Percentiles rank a stretch among this genome's conserved stretches.
Conservation (phyloP, 768 basidiomycete genomes). For the Heimioporus sp. region DNA sequence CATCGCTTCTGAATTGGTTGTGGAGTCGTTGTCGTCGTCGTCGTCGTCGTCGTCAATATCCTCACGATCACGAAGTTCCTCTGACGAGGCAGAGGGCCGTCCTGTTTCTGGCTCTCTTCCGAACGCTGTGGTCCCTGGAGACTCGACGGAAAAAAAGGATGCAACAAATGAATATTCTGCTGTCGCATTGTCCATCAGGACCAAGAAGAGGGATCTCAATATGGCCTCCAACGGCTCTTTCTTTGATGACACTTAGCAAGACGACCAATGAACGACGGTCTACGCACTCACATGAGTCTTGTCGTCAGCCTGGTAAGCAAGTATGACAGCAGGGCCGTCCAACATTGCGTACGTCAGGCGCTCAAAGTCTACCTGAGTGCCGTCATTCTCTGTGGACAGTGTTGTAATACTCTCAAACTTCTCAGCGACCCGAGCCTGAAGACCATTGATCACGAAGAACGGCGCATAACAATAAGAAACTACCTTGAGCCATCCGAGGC, state of each 20-base stretch:
- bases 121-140: conserved; percentile 23
- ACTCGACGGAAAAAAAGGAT: conserved; percentile 66
- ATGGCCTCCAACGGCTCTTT: conserved; percentile 83
- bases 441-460: neutral
- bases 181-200: conserved; percentile 93
- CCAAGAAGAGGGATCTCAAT: conserved; percentile 80
- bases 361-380: conserved; percentile 43
- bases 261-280: neutral
- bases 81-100: conserved; percentile 32
- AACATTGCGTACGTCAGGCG: conserved; percentile 69
- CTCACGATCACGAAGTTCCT: conserved; percentile 44
- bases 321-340: conserved; percentile 75
- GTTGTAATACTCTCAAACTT: conserved; percentile 63
- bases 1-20: conserved; percentile 52
- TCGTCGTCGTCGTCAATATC: conserved; percentile 34
- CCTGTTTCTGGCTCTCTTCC: conserved; percentile 35
- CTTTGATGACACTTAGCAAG: conserved; percentile 37
- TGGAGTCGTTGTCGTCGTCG: conserved; percentile 39
- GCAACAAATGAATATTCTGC: conserved; percentile 89
- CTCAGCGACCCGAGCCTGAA: conserved; percentile 65
- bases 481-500: conserved; percentile 78
- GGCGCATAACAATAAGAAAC: conserved; percentile 5
- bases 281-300: conserved; percentile 72
- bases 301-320: conserved; percentile 89
- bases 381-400: conserved; percentile 41